phyloP scores from a whole-genome alignment of 164 flowering plant genomes.

The Kalanchoe fedtschenkoi region DNA sequence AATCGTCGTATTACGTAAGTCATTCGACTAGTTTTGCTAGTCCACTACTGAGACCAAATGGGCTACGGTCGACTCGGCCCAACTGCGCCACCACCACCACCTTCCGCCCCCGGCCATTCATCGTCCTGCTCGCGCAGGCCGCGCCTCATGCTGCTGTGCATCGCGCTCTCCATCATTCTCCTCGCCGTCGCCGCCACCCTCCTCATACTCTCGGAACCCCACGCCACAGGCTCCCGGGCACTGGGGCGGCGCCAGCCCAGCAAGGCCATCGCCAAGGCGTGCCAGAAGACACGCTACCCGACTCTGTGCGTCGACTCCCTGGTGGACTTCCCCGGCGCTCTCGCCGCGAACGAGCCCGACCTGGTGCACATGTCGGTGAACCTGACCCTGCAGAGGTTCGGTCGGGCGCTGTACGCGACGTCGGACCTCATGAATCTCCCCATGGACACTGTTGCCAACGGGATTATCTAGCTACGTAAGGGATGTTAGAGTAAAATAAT shows the following conservation, averaged over 20 bases:
- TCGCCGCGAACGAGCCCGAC: conserved; percentile 46
- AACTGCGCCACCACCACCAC: background rate
- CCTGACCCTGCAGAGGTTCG: conserved; percentile 57
- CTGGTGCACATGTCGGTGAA: conserved; percentile 77
- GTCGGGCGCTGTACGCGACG: conserved; percentile 35
- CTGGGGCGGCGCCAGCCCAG: background rate
- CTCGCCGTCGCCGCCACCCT: background rate
- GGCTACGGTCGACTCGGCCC: conserved; percentile 6
- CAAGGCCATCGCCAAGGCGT: conserved; percentile 50
- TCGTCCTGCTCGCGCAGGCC: background rate
- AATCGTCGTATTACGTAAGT: background rate
- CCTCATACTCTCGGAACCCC: background rate
- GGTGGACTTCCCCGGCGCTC: conserved; percentile 65
- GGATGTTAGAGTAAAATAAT: too few species aligned
- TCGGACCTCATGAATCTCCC: conserved; percentile 25
- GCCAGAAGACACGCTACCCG: conserved; percentile 58
- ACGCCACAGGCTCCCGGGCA: background rate
- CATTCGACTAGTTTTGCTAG: background rate
- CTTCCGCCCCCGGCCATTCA: background rate
- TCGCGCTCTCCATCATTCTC: background rate
- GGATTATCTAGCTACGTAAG: too few species aligned
- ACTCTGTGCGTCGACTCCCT: conserved; percentile 63
- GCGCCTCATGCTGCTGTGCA: background rate
- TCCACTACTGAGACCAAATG: background rate
- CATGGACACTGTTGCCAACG: too few species aligned